Percentiles rank a stretch among this genome's conserved stretches.
phyloP scores from a whole-genome alignment of 1,284 basidiomycete genomes.

The Ustilago bromivora region DNA sequence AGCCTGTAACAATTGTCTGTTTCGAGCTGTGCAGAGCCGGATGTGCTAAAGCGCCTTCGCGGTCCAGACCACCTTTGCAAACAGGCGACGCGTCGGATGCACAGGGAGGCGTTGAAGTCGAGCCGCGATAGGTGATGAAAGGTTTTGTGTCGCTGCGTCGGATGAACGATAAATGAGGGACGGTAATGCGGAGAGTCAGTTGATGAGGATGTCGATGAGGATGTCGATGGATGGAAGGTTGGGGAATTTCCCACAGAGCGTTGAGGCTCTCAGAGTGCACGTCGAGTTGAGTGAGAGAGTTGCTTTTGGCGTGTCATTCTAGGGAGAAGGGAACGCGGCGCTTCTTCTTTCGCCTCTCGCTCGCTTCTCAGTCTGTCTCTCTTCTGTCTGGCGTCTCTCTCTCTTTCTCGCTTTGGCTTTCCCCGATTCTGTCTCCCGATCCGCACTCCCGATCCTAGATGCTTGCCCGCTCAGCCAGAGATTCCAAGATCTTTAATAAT shows the following conservation, averaged over 20 bases:
- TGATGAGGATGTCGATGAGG: constrained; percentile 3
- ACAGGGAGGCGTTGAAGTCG: not conserved
- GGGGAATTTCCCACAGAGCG: constrained; percentile 8
- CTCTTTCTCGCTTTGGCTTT: not conserved
- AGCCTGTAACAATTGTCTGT: not conserved
- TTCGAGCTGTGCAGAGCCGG: not conserved
- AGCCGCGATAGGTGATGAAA: not conserved
- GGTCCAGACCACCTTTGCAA: not conserved
- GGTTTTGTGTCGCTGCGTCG: not conserved
- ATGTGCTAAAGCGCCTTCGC: constrained; percentile 3
- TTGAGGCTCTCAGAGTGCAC: constrained; percentile 2
- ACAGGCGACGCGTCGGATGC: constrained; percentile 1
- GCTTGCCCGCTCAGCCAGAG: not conserved
- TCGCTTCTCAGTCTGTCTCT: not conserved
- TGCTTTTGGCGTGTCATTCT: constrained; percentile 3
- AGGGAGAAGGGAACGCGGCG: not conserved
- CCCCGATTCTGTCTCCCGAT: constrained; percentile 9
- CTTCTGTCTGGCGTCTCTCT: not conserved
- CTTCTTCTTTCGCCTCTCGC: not conserved
- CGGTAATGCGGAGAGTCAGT: not conserved
- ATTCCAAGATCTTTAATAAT: not conserved
- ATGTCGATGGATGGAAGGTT: not conserved
- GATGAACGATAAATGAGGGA: not conserved
- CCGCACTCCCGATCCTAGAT: not conserved
- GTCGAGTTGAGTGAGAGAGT: constrained; percentile 8